phyloP scores from a whole-genome alignment of 345 rosid genomes.

The Eucalyptus sp. region DNA sequence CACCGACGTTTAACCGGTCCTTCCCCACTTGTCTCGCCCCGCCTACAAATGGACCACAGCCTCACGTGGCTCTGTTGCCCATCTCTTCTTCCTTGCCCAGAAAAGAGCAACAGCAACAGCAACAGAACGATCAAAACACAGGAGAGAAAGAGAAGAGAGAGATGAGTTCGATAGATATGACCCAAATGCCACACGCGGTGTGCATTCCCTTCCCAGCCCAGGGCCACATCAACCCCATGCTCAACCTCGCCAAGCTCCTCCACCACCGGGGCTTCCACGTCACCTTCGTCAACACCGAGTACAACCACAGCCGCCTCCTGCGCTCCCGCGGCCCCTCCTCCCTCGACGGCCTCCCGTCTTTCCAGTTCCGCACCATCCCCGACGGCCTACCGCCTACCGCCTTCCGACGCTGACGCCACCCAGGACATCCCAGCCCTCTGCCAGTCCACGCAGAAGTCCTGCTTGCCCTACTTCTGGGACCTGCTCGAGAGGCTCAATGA shows the following conservation, averaged over 20 bases:
- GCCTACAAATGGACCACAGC: not conserved
- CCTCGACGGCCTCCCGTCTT: not conserved
- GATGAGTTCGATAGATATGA: not conserved
- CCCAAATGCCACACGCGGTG: not conserved
- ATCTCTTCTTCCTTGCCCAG: not conserved
- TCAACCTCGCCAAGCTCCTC: not conserved
- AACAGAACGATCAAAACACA: not conserved
- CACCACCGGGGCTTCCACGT: not conserved
- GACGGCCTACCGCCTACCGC: not conserved
- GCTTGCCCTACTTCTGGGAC: not conserved
- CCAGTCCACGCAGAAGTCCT: not conserved
- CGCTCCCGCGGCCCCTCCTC: not conserved
- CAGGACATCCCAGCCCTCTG: not conserved
- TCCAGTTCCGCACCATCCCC: not conserved
- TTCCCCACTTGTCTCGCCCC: not conserved
- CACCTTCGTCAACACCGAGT: conserved; percentile 1
- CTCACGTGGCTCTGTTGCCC: not conserved
- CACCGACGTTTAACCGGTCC: not conserved
- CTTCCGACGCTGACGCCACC: not conserved
- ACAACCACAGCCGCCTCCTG: not conserved
- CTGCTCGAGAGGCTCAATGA: not conserved
- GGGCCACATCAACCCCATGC: conserved; percentile 2
- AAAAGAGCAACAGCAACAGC: too few species aligned
- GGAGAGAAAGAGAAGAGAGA: not conserved
- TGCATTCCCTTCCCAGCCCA: not conserved